Evolutionary conservation across 371 early-diverging fungal species (phyloP), one percentile per base, ranked within the genome.

Genomic region (Mortierella sp.): DNA sequence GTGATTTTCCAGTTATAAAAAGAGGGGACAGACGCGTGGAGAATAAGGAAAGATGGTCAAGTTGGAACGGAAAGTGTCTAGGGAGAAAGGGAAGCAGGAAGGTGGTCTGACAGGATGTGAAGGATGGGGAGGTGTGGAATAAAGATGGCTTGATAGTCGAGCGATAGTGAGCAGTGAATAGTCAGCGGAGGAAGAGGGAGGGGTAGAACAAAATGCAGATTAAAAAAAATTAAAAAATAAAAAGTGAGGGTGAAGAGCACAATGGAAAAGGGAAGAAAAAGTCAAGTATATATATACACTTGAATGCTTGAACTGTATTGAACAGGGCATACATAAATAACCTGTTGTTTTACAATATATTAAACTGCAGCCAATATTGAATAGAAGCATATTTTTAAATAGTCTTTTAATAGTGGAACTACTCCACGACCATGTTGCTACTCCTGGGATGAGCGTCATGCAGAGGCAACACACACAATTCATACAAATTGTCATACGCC

Each of bases 31-130:
- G 35, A 55, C 66, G 61, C 63, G 63, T 68, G 52, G 39, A 61
- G 62, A 28, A 24, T 20, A 40, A 60, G 24, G 49, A 61, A 64
- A 18, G 47, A 35, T 60, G 61, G 47, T 57, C 30, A 64, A 63
- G 62, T 51, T 72, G 65, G 75, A 59, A 62, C 70, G 54, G 57
- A 66, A 52, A 28, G 49, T 30, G 68, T 40, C 65, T 62, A 66
- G 73, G 73, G 78, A 78, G 62, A 77, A 68, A 77, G 62, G 73
- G 78, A 73, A 68, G 72, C 20, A 64, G 72, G 77, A 77, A 77
- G 77, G 67, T 43, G 70, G 66, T 30, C 67, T 52, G 47, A 43
- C 55, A 55, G 14, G 60, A 59, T 39, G 32, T 49, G 40, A 35
- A 45, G 45, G 59, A 55, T 43, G 51, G 68, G 32, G 24, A 60